Percentiles rank a stretch among this genome's conserved stretches.
These are phyloP conservation scores for Venturia asperata DNA, from an alignment of 2,329 filamentous ascomycete genomes.

Conservation along the genomic window DNA sequence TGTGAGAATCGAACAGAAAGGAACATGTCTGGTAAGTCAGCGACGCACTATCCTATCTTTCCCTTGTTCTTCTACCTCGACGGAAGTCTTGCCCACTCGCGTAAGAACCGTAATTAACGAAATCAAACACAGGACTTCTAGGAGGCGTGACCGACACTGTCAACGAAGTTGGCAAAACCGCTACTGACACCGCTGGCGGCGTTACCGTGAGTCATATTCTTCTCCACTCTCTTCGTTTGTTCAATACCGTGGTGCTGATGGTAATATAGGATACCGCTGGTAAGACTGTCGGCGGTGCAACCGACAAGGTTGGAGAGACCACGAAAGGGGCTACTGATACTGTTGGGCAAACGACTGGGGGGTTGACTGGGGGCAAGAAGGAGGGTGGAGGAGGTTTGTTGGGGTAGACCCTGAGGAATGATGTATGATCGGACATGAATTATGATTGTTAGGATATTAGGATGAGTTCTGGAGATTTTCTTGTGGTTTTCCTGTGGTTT, in stretches of 20 bases:
- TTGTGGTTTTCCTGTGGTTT: no score
- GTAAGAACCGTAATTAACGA: no score
- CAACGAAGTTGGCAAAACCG: slow-evolving; percentile 9
- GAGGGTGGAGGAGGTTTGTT: slow-evolving; percentile 19
- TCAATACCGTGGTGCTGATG: neutral
- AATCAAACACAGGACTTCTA: neutral
- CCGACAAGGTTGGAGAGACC: slow-evolving; percentile 5
- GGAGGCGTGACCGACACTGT: slow-evolving; percentile 14
- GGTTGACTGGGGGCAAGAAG: slow-evolving; percentile 26
- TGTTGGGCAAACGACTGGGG: slow-evolving; percentile 29
- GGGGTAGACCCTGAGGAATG: no score
- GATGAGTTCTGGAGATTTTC: no score
- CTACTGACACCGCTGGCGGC: slow-evolving; percentile 1
- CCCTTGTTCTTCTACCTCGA: no score
- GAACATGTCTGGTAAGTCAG: slow-evolving; percentile 10
- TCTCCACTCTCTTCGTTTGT: no score
- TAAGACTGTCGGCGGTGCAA: neutral
- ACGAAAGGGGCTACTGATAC: slow-evolving; percentile 26
- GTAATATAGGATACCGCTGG: slow-evolving; percentile 2
- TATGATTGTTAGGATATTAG: no score
- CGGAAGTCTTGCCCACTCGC: no score
- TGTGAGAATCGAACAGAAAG: neutral
- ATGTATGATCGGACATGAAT: no score
- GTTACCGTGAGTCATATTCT: slow-evolving; percentile 5
- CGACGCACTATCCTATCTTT: no score